Percentiles rank a stretch among this genome's conserved stretches.
These are phyloP conservation scores for Neurospora sp. DNA, from an alignment of 495 filamentous ascomycete species.

Conservation along the genomic window DNA sequence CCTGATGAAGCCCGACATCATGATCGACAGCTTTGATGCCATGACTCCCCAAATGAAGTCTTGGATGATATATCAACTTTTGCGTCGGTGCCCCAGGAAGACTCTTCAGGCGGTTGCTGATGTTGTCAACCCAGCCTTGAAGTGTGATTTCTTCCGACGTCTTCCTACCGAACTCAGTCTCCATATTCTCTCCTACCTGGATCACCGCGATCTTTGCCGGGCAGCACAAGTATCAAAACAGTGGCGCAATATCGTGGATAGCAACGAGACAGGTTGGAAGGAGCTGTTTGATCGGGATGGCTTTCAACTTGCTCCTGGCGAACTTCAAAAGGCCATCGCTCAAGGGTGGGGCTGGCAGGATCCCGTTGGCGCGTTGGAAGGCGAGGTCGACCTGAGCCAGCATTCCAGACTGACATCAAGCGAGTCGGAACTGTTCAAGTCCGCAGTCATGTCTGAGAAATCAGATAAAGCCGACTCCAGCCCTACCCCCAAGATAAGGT, in stretches of 20 bases:
- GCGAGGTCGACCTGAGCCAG: constrained; percentile 67
- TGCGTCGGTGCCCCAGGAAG: constrained; percentile 78
- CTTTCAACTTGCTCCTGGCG: constrained; percentile 66
- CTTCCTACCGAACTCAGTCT: constrained; percentile 81
- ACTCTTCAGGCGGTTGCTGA: constrained; percentile 87
- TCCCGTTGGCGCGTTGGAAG: constrained; percentile 62
- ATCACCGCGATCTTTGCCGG: constrained; percentile 77
- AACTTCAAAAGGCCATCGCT: constrained; percentile 73
- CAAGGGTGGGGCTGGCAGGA: constrained; percentile 99
- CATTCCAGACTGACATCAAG: constrained; percentile 36
- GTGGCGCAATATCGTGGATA: constrained; percentile 84
- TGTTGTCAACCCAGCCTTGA: constrained; percentile 91
- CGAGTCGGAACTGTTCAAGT: constrained; percentile 35
- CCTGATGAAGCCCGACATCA: constrained; percentile 65
- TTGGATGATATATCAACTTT: constrained; percentile 91
- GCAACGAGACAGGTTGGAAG: constrained; percentile 93
- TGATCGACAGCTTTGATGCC: constrained; percentile 83
- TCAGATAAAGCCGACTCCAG: constrained; percentile 3
- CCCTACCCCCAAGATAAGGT: constrained; percentile 17
- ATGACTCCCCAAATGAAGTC: constrained; percentile 82
- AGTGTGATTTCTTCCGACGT: constrained; percentile 79
- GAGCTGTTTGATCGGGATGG: constrained; percentile 80
- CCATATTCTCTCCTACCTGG: constrained; percentile 78
- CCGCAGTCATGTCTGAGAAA: constrained; percentile 26
- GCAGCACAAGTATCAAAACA: constrained; percentile 90